Percentiles rank a stretch among this genome's conserved stretches.
Conservation (phyloP, 345 rosid species). For the Lagerstroemia speciosa region DNA sequence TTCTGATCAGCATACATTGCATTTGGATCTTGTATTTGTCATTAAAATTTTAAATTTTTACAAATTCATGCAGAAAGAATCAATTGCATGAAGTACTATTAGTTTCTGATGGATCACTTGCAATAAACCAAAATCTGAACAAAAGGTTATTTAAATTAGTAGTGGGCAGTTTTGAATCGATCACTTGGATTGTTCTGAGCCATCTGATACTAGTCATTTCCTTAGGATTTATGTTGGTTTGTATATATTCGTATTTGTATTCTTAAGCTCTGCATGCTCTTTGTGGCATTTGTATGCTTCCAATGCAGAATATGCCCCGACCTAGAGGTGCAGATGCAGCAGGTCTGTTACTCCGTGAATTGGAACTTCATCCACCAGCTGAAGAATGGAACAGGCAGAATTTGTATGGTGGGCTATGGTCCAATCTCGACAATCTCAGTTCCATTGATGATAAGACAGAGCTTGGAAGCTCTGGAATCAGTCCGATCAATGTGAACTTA, state of each 20-base stretch:
- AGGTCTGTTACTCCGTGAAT: constrained; percentile 85
- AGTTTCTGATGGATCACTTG: background rate
- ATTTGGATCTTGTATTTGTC: too few relatives aligned
- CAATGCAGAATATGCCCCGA: constrained; percentile 93
- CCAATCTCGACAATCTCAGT: constrained; percentile 65
- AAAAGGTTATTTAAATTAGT: too few relatives aligned
- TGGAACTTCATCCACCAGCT: constrained; percentile 97
- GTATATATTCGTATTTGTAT: too few relatives aligned
- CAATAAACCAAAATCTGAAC: background rate
- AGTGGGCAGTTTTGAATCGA: too few relatives aligned
- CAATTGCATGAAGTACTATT: background rate
- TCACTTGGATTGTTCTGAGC: too few relatives aligned
- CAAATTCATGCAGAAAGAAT: too few relatives aligned
- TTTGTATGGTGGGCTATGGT: constrained; percentile 94
- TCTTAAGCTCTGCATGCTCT: constrained; percentile 2
- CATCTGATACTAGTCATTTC: too few relatives aligned
- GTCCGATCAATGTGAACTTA: constrained; percentile 30
- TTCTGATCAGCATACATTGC: too few relatives aligned
- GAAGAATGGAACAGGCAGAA: constrained; percentile 99
- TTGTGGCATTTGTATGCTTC: constrained; percentile 2
- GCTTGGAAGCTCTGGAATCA: constrained; percentile 19
- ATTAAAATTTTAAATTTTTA: too few relatives aligned
- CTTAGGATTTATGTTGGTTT: too few relatives aligned
- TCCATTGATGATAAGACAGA: constrained; percentile 40
- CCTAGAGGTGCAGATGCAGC: constrained; percentile 99